A percentile compares a stretch with the other conserved stretches of the same genome.
These are phyloP conservation scores for Xylaria sp. DNA, from an alignment of 2,329 filamentous ascomycete species.

Conservation along the genomic window DNA sequence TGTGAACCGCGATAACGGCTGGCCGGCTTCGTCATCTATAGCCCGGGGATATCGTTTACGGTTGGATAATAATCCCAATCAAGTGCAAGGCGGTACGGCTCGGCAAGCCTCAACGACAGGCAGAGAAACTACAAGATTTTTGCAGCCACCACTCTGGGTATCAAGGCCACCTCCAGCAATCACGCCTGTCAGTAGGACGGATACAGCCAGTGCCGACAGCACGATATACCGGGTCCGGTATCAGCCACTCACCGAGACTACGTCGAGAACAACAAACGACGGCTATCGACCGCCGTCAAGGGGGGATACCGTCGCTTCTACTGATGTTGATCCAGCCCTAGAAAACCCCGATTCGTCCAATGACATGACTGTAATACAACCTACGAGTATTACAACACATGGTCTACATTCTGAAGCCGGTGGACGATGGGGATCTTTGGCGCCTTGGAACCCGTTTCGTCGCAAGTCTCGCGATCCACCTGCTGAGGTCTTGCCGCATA, in stretches of 20 bases:
- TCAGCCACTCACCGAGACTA: slow-evolving; percentile 65
- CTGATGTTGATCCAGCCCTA: slow-evolving; percentile 32
- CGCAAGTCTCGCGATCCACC: slow-evolving; percentile 44
- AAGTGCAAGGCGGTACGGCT: slow-evolving; percentile 32
- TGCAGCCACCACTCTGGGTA: slow-evolving; percentile 65
- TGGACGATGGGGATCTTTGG: slow-evolving; percentile 38
- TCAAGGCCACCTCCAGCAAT: slow-evolving; percentile 63
- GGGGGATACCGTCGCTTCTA: slow-evolving; percentile 50
- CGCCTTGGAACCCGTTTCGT: slow-evolving; percentile 42
- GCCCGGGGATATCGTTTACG: slow-evolving; percentile 52
- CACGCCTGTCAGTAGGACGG: slow-evolving; percentile 69
- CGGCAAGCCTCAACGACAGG: slow-evolving; percentile 40
- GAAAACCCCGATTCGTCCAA: slow-evolving; percentile 35
- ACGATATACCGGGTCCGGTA: slow-evolving; percentile 72
- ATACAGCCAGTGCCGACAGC: slow-evolving; percentile 71
- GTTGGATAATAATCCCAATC: slow-evolving; percentile 41
- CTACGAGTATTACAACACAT: slow-evolving; percentile 16
- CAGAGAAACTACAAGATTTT: slow-evolving; percentile 48
- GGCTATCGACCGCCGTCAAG: slow-evolving; percentile 50
- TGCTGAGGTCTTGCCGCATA: slow-evolving; percentile 49
- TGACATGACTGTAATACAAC: slow-evolving; percentile 28
- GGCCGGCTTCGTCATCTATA: slow-evolving; percentile 56
- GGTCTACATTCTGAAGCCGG: slow-evolving; percentile 26
- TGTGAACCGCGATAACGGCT: slow-evolving; percentile 50
- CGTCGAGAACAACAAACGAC: slow-evolving; percentile 57